A percentile compares a stretch with the other conserved stretches of the same genome.
Evolutionary conservation across 176 grass and related monocot genomes (phyloP).

Genomic region (Zea mays): Zm-B73-REFERENCE-NAM-5.0 NC_050099.1:244311501-244312000

Average conservation of each 20-base stretch:
- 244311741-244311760: conserved; percentile 26
- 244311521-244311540: conserved; percentile 60
- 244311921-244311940: conserved; percentile 48
- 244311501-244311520: conserved; percentile 39
- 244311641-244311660: conserved; percentile 32
- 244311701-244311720: conserved; percentile 58
- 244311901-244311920: conserved; percentile 36
- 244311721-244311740: conserved; percentile 43
- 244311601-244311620: conserved; percentile 15
- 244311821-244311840: conserved; percentile 95
- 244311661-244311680: conserved; percentile 50
- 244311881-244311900: conserved; percentile 63
- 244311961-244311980: neutral
- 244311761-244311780: conserved; percentile 31
- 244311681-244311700: conserved; percentile 37
- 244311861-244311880: conserved; percentile 62
- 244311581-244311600: conserved; percentile 29
- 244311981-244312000: conserved; percentile 56
- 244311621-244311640: neutral
- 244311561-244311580: conserved; percentile 45
- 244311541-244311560: conserved; percentile 58
- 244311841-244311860: conserved; percentile 88
- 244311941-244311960: conserved; percentile 20
- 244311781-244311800: conserved; percentile 61
- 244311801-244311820: conserved; percentile 99